Base-by-base conservation (phyloP, 2,329 filamentous ascomycete genomes). In the Peltaster fructicola region DNA sequence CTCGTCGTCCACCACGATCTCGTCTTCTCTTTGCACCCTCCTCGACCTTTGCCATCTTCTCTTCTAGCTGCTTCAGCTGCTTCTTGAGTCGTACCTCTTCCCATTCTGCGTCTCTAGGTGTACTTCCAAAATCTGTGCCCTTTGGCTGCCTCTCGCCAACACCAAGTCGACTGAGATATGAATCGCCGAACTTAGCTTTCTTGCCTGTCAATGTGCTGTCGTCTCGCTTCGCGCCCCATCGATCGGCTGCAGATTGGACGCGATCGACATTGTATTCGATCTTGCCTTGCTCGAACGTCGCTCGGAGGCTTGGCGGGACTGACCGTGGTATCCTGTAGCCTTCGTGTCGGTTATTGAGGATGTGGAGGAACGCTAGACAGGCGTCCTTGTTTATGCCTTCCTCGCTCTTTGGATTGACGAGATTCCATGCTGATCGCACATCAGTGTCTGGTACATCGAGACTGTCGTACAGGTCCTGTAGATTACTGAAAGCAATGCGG, bases 101-200 rank as follows among this genome's bases (percentile, higher is more conserved):
- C 82, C 88, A 95, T 48, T 98, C 88, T 43, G 73, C 71, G 14
- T 90, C 85, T 32, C 77, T 78, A 48, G 82, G 79, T 16, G 17
- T 21, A 17, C 67, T 64, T 30, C 72, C 76, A 49, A 95, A 95
- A 56, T 98, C 84, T 2, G 88, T 98, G 14, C 88, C 88, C 19
- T 74, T 61, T 6, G 77, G 68, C 45, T 78, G 74, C 44, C 84
- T 76, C 25, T 71, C 68, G 11, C 70, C 69, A 5, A 73, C 62
- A 6, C 88, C 88, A 18, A 98, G 64, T 8, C 88, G 73, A 32
- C 79, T 90, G 29, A 98, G 68, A 53, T 95, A 98, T 35, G 91
- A 79, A 51, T 98, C 88, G 37, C 88, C 88, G 46, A 98, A 98
- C 56, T 92, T 93, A 40, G 82, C 76, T 57, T 98, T 98, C 45